These are phyloP conservation scores for Vitis hybrid DNA, from an alignment of 177 flowering plant species.

Conservation along the genomic window DNA sequence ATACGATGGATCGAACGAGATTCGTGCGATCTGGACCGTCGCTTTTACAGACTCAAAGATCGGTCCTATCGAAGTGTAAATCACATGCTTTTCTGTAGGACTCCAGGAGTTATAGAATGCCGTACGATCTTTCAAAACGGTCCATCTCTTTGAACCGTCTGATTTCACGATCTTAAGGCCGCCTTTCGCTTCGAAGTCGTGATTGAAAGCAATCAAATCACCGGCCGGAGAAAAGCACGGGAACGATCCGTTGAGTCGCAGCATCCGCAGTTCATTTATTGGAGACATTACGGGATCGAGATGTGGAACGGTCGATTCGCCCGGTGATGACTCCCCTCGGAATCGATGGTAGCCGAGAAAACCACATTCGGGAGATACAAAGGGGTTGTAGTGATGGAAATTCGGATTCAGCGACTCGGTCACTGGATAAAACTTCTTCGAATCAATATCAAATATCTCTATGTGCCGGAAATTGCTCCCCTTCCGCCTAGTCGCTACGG, in stretches of 20 bases:
- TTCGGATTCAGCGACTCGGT: slow-evolving; percentile 58
- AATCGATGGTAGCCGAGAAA: slow-evolving; percentile 80
- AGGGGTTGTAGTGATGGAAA: slow-evolving; percentile 85
- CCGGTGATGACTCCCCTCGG: slow-evolving; percentile 58
- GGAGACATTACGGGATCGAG: slow-evolving; percentile 63
- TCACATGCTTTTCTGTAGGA: slow-evolving; percentile 51
- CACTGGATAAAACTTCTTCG: slow-evolving; percentile 42
- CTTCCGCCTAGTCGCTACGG: slow-evolving; percentile 73
- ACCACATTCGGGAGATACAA: slow-evolving; percentile 57
- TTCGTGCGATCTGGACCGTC: slow-evolving; percentile 80
- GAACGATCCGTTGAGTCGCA: slow-evolving; percentile 61
- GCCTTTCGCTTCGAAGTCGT: slow-evolving; percentile 30
- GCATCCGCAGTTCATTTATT: slow-evolving; percentile 40
- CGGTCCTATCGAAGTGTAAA: slow-evolving; percentile 77
- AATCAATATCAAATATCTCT: slow-evolving; percentile 61
- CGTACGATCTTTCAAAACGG: slow-evolving; percentile 39
- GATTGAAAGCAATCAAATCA: slow-evolving; percentile 55
- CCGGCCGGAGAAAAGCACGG: slow-evolving; percentile 62
- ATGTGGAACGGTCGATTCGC: slow-evolving; percentile 53
- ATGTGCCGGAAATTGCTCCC: slow-evolving; percentile 58
- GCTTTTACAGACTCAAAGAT: slow-evolving; percentile 46
- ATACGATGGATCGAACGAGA: slow-evolving; percentile 41
- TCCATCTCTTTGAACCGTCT: slow-evolving; percentile 75
- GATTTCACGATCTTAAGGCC: slow-evolving; percentile 57
- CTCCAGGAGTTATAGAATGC: slow-evolving; percentile 74